Conservation (phyloP, 495 filamentous ascomycete genomes). For the Daldinia grandis region DNA sequence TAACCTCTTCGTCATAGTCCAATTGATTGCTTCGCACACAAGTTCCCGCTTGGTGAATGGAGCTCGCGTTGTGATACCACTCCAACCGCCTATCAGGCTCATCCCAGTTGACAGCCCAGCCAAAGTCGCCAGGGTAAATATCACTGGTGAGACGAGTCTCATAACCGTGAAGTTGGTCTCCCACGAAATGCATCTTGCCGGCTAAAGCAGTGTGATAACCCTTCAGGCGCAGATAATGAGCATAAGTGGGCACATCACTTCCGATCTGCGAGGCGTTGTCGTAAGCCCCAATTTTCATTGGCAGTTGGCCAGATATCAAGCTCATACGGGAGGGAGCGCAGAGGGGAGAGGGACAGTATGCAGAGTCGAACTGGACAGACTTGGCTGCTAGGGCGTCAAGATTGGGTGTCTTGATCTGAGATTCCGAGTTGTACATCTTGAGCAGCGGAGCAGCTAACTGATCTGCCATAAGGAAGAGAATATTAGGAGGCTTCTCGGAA, state of each 20-base stretch:
- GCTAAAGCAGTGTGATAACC: conserved; percentile 90
- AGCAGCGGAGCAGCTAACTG: conserved; percentile 87
- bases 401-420: conserved; percentile 85
- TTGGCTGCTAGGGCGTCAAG: conserved; percentile 79
- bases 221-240: conserved; percentile 83
- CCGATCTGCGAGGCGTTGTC: conserved; percentile 83
- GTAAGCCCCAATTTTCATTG: conserved; percentile 84
- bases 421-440: conserved; percentile 81
- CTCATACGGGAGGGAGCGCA: conserved; percentile 89
- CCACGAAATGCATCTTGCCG: conserved; percentile 96
- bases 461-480: conserved; percentile 91
- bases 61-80: conserved; percentile 93
- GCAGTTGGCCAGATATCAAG: conserved; percentile 87
- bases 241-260: conserved; percentile 82
- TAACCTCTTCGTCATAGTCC: conserved; percentile 94
- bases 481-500: conserved; percentile 66
- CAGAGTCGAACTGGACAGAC: conserved; percentile 85
- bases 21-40: conserved; percentile 89
- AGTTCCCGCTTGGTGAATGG: conserved; percentile 82
- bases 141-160: conserved; percentile 88
- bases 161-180: conserved; percentile 90
- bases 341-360: conserved; percentile 88
- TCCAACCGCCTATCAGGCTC: conserved; percentile 82
- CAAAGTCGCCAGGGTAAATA: conserved; percentile 90
- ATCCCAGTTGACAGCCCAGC: conserved; percentile 92